Evolutionary conservation across 2,329 filamentous ascomycete species (phyloP), one percentile per base, ranked within the genome.

Genomic region (Grosmannia serpens): DNA sequence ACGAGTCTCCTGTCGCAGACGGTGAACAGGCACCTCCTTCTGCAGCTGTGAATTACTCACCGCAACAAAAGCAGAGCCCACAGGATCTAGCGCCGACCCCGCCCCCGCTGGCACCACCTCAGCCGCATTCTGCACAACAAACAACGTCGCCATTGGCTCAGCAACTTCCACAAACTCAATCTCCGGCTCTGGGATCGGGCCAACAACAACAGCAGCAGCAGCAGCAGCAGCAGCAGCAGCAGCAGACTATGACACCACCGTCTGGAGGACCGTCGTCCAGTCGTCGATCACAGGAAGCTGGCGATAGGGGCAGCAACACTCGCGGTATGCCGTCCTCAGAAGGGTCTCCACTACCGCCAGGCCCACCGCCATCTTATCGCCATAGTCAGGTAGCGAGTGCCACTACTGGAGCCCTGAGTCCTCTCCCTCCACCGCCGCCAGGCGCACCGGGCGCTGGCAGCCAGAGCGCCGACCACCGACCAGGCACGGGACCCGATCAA

Each of bases 1-100:
- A 80, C 74, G 83, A 86, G 60, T 84, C 82, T 38, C 78, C 77
- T 41, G 68, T 76, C 22, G 72, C 74, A 49, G 81, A 83, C 62
- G 72, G 73, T 46, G 79, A 81, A 60, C 71, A 73, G 58, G 67
- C 65, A 38, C 20, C 46, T 10, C 27, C 77, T 29, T 70, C 60
- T 9, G 35, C 56, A 1, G 47, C 46, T 3, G 60, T 38, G 17
- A 55, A 69, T 61, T 73, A 74, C 67, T 65, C 68, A 7, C 60
- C 68, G n/a, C 71, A 67, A 29, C 70, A 67, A 26, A 70, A 72
- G 59, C 73, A 57, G 15, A 54, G 13, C 3, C 24, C 22, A 11
- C 58, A 51, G 26, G 57, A 53, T 22, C 54, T 57, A 55, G 61
- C 56, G 29, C 61, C 59, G n/a, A 61, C 58, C 60, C 59, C 60